phyloP scores from a whole-genome alignment of 768 basidiomycete genomes.

The Lanmaoa pseudosensibilis region DNA sequence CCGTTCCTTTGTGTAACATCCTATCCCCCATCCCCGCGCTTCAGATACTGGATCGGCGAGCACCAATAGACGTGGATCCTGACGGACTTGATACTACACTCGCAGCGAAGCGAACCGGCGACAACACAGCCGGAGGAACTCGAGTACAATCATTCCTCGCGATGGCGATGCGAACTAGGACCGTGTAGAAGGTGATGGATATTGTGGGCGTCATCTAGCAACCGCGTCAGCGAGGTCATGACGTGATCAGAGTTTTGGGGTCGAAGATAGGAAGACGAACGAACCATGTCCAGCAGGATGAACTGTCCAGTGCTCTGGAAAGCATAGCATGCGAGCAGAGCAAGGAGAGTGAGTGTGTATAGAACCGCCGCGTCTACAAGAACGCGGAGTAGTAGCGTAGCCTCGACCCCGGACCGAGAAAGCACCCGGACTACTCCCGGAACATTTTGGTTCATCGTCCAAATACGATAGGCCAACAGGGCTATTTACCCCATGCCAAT shows the following conservation, averaged over 20 bases:
- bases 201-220: constrained; percentile 21
- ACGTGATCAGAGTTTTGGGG: background rate
- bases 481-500: background rate
- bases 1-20: background rate
- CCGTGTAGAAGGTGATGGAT: constrained; percentile 19
- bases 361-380: constrained; percentile 17
- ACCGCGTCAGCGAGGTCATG: background rate
- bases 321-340: constrained; percentile 13
- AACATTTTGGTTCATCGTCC: constrained; percentile 3
- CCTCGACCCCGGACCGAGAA: constrained; percentile 5
- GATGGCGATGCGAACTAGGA: constrained; percentile 21
- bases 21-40: background rate
- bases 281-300: constrained; percentile 20
- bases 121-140: background rate
- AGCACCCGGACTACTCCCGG: constrained; percentile 12
- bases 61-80: background rate
- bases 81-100: background rate
- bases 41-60: constrained; percentile 21
- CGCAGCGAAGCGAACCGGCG: constrained; percentile 19
- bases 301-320: constrained; percentile 3
- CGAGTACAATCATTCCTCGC: constrained; percentile 3
- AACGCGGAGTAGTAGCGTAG: constrained; percentile 13
- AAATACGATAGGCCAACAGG: constrained; percentile 21
- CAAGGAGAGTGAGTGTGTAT: constrained; percentile 16
- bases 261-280: constrained; percentile 3